phyloP scores from a whole-genome alignment of 2,329 filamentous ascomycete species.

The Calonectria ilicicola region DNA sequence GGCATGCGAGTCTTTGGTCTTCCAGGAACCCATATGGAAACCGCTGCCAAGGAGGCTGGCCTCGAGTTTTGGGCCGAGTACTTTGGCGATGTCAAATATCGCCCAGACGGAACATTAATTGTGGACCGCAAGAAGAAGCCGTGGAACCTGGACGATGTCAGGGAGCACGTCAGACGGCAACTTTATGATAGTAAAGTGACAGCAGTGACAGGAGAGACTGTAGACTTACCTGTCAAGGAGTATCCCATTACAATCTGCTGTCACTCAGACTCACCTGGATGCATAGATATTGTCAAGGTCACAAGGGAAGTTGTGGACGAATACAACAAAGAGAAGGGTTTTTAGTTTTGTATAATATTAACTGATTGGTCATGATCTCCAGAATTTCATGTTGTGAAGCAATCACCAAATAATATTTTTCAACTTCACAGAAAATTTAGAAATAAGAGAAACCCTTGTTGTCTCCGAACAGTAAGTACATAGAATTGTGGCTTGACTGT shows the following conservation, averaged over 20 bases:
- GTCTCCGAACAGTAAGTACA: too few species aligned
- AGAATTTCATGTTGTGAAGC: too few species aligned
- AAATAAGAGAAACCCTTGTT: too few species aligned
- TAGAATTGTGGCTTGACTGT: too few species aligned
- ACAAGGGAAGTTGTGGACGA: slow-evolving; percentile 53
- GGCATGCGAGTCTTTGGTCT: slow-evolving; percentile 42
- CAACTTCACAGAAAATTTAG: too few species aligned
- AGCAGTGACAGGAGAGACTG: slow-evolving; percentile 53
- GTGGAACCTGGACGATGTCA: slow-evolving; percentile 51
- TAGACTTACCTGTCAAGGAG: slow-evolving; percentile 53
- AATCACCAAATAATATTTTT: too few species aligned
- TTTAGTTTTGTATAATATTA: not conserved
- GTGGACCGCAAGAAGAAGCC: slow-evolving; percentile 67
- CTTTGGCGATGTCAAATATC: slow-evolving; percentile 45
- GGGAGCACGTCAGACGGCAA: slow-evolving; percentile 55
- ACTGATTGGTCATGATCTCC: not conserved
- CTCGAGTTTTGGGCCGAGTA: slow-evolving; percentile 44
- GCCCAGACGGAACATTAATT: slow-evolving; percentile 36
- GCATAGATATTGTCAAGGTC: slow-evolving; percentile 56
- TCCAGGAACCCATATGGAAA: slow-evolving; percentile 43
- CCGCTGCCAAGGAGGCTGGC: slow-evolving; percentile 35
- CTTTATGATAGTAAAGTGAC: slow-evolving; percentile 54
- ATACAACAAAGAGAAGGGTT: slow-evolving; percentile 48
- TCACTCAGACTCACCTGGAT: slow-evolving; percentile 60
- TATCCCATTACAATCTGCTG: slow-evolving; percentile 58